Evolutionary conservation across 768 basidiomycete species (phyloP).

Genomic region (Rhodotorula toruloides): DNA sequence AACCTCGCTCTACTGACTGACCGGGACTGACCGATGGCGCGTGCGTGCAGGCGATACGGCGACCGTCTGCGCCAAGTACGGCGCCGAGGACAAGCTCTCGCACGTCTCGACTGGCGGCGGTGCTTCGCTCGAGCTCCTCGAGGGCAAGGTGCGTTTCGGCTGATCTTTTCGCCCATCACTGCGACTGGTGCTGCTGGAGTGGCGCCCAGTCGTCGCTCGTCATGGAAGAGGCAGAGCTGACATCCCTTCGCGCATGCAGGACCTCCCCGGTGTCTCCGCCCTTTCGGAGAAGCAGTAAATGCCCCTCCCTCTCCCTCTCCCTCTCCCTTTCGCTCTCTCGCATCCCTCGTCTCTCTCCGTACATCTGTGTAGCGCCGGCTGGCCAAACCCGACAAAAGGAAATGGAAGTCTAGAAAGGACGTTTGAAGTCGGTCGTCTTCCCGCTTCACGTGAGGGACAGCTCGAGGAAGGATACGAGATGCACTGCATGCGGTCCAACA

Average conservation of each 20-base stretch:
- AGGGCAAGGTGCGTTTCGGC: slow-evolving; percentile 74
- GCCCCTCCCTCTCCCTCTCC: too few relatives aligned
- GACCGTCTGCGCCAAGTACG: slow-evolving; percentile 84
- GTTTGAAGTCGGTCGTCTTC: too few relatives aligned
- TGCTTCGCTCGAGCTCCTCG: slow-evolving; percentile 86
- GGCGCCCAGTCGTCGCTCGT: neutral
- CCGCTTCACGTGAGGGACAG: too few relatives aligned
- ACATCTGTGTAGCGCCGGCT: too few relatives aligned
- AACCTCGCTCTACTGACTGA: too few relatives aligned
- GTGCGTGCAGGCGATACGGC: slow-evolving; percentile 81
- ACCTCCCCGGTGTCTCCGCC: slow-evolving; percentile 82
- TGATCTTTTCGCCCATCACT: neutral
- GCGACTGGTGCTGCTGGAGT: fast-evolving
- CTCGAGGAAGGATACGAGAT: too few relatives aligned
- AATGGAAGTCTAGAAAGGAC: too few relatives aligned
- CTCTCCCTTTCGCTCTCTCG: too few relatives aligned
- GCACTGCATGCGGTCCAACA: too few relatives aligned
- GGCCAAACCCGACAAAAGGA: too few relatives aligned
- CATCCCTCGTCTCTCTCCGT: too few relatives aligned
- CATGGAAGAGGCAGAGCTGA: neutral
- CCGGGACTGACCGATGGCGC: too few relatives aligned
- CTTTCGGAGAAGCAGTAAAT: slow-evolving; percentile 68
- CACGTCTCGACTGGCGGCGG: slow-evolving; percentile 88
- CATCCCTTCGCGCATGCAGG: neutral
- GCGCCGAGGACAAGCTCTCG: slow-evolving; percentile 78